Conservation (phyloP, 176 grass and related monocot genomes). For the Oryza meyeriana region DNA sequence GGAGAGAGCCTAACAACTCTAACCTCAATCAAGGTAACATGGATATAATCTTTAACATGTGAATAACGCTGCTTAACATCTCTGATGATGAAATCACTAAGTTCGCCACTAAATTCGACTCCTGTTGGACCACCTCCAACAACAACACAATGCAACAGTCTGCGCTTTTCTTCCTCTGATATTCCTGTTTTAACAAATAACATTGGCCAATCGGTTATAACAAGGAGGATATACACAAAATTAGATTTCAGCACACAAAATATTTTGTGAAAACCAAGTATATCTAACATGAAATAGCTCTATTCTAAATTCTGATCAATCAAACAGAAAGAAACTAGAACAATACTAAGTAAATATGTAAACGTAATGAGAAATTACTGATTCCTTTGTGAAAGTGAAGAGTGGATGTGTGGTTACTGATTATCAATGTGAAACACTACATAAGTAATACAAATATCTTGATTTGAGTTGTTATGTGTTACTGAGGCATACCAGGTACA, state of each 20-base stretch:
- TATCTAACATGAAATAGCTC: neutral
- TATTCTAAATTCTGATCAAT: conserved; percentile 7
- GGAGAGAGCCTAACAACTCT: neutral
- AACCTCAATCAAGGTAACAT: conserved; percentile 97
- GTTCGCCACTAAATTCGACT: conserved; percentile 99
- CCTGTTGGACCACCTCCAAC: conserved; percentile 97
- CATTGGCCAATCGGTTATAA: neutral
- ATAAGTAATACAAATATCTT: conserved; percentile 7
- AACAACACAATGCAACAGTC: conserved; percentile 92
- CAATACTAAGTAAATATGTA: neutral
- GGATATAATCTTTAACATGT: conserved; percentile 91
- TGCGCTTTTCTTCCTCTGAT: conserved; percentile 72
- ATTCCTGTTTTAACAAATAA: conserved; percentile 56
- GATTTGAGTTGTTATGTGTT: neutral
- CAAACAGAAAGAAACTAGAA: neutral
- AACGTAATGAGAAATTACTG: neutral
- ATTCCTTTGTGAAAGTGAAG: neutral
- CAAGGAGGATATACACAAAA: neutral
- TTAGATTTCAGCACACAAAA: conserved; percentile 7
- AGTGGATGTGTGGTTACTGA: neutral
- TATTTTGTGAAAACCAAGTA: neutral
- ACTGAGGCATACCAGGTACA: conserved; percentile 62
- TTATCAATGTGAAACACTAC: neutral
- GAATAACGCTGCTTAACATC: conserved; percentile 93
- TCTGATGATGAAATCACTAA: conserved; percentile 92